Evolutionary conservation across 2,329 filamentous ascomycete species (phyloP).

Genomic region (Cladosporium austrohemisphaericum): DNA sequence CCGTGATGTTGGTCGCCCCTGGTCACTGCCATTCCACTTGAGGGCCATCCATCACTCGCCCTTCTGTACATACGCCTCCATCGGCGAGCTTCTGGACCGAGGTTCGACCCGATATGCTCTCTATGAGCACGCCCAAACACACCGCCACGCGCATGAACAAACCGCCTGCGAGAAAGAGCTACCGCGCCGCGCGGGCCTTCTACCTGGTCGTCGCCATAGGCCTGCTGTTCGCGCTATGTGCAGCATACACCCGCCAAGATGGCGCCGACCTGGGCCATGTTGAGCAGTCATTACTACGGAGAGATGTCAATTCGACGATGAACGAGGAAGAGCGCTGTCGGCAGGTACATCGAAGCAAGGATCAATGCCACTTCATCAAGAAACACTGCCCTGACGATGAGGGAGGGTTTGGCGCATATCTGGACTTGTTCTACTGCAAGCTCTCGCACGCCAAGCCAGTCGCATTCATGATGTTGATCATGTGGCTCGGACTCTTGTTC

Average conservation of each 20-base stretch:
- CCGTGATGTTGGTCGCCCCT: background rate
- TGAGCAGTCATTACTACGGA: background rate
- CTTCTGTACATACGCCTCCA: background rate
- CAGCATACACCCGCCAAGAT: constrained; percentile 8
- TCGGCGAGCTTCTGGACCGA: constrained; percentile 1
- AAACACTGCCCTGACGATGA: constrained; percentile 83
- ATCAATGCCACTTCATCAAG: constrained; percentile 84
- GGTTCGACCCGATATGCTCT: constrained; percentile 7
- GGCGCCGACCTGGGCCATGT: background rate
- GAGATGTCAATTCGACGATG: background rate
- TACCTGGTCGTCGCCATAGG: constrained; percentile 42
- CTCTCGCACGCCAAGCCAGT: constrained; percentile 65
- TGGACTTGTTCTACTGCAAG: constrained; percentile 85
- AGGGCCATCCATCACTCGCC: background rate
- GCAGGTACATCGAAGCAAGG: constrained; percentile 66
- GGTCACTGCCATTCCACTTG: background rate
- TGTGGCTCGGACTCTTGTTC: constrained; percentile 87
- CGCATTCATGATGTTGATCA: constrained; percentile 72
- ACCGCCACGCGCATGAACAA: constrained; percentile 8
- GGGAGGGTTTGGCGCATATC: constrained; percentile 82
- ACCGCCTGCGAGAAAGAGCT: constrained; percentile 18
- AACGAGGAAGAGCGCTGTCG: constrained; percentile 61
- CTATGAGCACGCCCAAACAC: constrained; percentile 1
- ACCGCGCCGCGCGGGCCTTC: constrained; percentile 45
- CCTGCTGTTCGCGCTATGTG: constrained; percentile 12